Conservation (phyloP, 2,329 filamentous ascomycete genomes). For the Exophiala spinifera region DNA sequence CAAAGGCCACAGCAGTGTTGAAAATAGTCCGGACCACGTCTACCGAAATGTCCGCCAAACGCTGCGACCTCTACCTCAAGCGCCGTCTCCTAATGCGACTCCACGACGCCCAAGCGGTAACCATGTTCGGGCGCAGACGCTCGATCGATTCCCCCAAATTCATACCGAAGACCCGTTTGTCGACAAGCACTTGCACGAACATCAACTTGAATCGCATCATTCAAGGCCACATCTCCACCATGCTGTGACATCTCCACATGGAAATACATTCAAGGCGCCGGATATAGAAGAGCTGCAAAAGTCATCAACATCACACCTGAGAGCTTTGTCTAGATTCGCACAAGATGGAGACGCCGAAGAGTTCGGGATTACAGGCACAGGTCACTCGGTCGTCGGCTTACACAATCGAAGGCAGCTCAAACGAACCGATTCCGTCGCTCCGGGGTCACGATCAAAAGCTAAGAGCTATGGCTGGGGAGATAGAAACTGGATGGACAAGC, state of each 20-base stretch:
- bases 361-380: conserved; percentile 71
- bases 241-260: conserved; percentile 30
- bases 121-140: conserved; percentile 59
- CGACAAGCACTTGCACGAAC: conserved; percentile 43
- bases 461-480: conserved; percentile 70
- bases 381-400: conserved; percentile 83
- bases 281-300: conserved; percentile 80
- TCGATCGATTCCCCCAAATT: conserved; percentile 59
- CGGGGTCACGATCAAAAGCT: conserved; percentile 47
- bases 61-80: conserved; percentile 69
- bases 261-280: conserved; percentile 57
- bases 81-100: conserved; percentile 52
- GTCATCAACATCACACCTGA: conserved; percentile 84
- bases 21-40: conserved; percentile 58
- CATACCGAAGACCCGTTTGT: conserved; percentile 46
- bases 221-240: conserved; percentile 38
- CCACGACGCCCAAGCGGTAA: conserved; percentile 38
- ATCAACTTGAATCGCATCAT: conserved; percentile 42
- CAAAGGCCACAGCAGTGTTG: conserved; percentile 42
- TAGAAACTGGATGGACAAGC: conserved; percentile 98
- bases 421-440: conserved; percentile 56
- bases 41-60: conserved; percentile 74
- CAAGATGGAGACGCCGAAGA: conserved; percentile 73
- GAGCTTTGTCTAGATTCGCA: conserved; percentile 79
- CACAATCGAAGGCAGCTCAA: conserved; percentile 81